Percentiles rank a stretch among this genome's conserved stretches.
Conservation (phyloP, 1,284 basidiomycete genomes). For the Cryptococcus amylolentus region DNA sequence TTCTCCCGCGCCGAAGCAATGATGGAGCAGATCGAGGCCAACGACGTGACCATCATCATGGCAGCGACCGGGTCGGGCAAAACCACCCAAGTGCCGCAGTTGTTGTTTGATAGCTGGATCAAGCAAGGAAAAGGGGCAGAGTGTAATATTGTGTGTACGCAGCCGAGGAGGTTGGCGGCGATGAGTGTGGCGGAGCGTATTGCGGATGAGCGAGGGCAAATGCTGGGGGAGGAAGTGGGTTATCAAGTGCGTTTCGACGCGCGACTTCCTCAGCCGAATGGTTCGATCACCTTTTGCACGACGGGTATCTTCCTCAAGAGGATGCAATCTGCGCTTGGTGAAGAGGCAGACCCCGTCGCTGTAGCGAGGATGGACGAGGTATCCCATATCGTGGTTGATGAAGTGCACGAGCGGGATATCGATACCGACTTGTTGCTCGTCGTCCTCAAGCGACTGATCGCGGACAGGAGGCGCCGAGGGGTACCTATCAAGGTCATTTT, state of each 20-base stretch:
- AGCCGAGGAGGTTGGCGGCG: constrained; percentile 87
- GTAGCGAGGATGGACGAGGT: constrained; percentile 66
- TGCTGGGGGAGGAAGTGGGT: constrained; percentile 68
- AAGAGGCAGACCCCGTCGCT: constrained; percentile 44
- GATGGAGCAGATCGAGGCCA: constrained; percentile 65
- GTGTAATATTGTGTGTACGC: constrained; percentile 92
- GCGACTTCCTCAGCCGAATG: constrained; percentile 74
- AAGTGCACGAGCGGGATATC: constrained; percentile 94
- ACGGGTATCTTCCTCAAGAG: constrained; percentile 86
- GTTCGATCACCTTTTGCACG: constrained; percentile 86
- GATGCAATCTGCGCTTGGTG: constrained; percentile 70
- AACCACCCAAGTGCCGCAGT: constrained; percentile 91
- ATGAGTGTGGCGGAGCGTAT: constrained; percentile 91
- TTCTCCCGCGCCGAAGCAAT: constrained; percentile 64
- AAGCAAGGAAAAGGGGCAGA: constrained; percentile 70
- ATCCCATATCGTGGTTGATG: constrained; percentile 90
- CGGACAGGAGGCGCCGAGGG: constrained; percentile 67
- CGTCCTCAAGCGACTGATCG: constrained; percentile 79
- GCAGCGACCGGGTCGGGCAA: constrained; percentile 95
- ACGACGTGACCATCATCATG: constrained; percentile 90
- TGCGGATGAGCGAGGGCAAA: constrained; percentile 81
- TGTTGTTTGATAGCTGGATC: constrained; percentile 84
- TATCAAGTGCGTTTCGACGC: constrained; percentile 92
- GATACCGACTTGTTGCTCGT: constrained; percentile 91
- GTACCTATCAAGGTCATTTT: constrained; percentile 83